These are phyloP conservation scores for Alternaria hordeiaustralica DNA, from an alignment of 2,329 filamentous ascomycete species.

Conservation along the genomic window DNA sequence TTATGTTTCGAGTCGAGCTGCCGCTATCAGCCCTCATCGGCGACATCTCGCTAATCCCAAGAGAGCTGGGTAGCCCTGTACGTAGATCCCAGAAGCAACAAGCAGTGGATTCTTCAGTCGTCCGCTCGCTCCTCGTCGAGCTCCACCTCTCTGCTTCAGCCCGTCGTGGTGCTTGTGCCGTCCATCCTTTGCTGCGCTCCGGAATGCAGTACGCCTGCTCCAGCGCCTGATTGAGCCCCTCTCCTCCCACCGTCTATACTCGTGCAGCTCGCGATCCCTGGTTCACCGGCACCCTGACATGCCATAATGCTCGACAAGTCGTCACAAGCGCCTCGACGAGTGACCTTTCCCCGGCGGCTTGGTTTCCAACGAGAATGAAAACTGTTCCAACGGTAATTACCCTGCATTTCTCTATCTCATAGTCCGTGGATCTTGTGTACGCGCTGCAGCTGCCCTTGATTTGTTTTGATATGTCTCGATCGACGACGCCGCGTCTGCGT, in stretches of 20 bases:
- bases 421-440: constrained; percentile 11
- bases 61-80: constrained; percentile 38
- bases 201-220: constrained; percentile 27
- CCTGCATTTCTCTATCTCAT: constrained; percentile 24
- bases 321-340: constrained; percentile 47
- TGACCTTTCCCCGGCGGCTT: constrained; percentile 46
- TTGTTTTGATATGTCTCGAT: constrained; percentile 39
- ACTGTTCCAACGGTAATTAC: constrained; percentile 54
- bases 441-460: constrained; percentile 31
- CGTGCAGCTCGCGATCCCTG: constrained; percentile 32
- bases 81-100: constrained; percentile 41
- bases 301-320: constrained; percentile 51
- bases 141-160: constrained; percentile 38
- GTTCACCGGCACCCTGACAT: constrained; percentile 38
- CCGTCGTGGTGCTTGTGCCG: constrained; percentile 34
- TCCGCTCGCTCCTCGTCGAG: constrained; percentile 38
- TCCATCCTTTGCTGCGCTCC: constrained; percentile 27
- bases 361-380: constrained; percentile 53
- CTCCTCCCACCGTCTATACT: constrained; percentile 23
- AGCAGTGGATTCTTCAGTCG: constrained; percentile 41
- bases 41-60: constrained; percentile 42
- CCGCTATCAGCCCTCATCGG: constrained; percentile 43
- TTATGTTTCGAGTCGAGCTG: constrained; percentile 42
- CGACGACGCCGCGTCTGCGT: constrained; percentile 24
- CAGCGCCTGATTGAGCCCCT: constrained; percentile 30